These are phyloP conservation scores for Calocybe cyanea DNA, from an alignment of 768 basidiomycete species.

Conservation along the genomic window DNA sequence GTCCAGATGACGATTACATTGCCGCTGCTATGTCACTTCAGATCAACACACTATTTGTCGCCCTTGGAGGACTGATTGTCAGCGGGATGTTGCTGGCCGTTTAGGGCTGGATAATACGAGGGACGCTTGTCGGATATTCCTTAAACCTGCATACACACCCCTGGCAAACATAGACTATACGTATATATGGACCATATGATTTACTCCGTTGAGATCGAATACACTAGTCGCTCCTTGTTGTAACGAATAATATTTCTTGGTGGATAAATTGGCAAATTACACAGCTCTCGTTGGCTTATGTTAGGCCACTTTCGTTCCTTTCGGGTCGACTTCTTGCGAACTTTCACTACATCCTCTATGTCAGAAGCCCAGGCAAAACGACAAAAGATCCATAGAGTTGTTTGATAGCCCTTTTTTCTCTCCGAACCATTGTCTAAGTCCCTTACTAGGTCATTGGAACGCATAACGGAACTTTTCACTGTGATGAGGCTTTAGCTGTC, in stretches of 20 bases:
- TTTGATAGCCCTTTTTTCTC: neutral
- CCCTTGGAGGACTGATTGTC: slow-evolving; percentile 40
- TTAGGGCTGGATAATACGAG: slow-evolving; percentile 20
- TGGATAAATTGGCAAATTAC: too few relatives aligned
- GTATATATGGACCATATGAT: too few relatives aligned
- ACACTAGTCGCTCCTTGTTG: too few relatives aligned
- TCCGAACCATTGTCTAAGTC: slow-evolving; percentile 5
- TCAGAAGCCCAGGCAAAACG: slow-evolving; percentile 28
- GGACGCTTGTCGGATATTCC: too few relatives aligned
- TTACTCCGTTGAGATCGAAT: too few relatives aligned
- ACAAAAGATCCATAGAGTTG: slow-evolving; percentile 37
- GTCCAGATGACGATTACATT: slow-evolving; percentile 67
- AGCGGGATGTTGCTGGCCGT: slow-evolving; percentile 46
- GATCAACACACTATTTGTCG: slow-evolving; percentile 40
- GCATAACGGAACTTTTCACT: slow-evolving; percentile 94
- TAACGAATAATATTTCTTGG: too few relatives aligned
- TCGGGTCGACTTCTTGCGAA: too few relatives aligned
- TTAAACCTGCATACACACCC: too few relatives aligned
- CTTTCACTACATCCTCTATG: slow-evolving; percentile 14
- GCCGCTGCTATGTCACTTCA: slow-evolving; percentile 49
- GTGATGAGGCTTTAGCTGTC: slow-evolving; percentile 94
- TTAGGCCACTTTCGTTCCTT: too few relatives aligned
- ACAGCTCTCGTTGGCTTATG: too few relatives aligned
- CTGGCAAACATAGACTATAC: too few relatives aligned
- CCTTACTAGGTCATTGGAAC: slow-evolving; percentile 89